Conservation (phyloP, 2,329 filamentous ascomycete species). For the Diaporthe helianthi region DNA sequence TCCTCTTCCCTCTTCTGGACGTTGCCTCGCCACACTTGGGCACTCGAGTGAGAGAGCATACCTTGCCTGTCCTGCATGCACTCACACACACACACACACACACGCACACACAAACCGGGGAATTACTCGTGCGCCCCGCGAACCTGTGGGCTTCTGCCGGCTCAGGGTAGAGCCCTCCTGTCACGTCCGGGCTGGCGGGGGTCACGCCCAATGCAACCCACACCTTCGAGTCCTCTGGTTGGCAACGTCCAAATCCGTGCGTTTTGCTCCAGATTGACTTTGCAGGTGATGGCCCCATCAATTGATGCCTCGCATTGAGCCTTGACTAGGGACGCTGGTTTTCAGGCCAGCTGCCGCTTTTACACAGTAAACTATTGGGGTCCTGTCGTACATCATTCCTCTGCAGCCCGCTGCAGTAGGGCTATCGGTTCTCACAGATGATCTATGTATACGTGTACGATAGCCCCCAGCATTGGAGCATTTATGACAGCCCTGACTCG, state of each 20-base stretch:
- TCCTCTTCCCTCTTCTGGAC: neutral
- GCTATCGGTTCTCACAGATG: conserved; percentile 20
- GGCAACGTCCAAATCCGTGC: neutral
- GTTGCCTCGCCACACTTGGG: neutral
- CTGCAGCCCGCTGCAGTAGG: conserved; percentile 10
- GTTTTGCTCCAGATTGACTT: neutral
- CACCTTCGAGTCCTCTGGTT: neutral
- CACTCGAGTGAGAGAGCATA: too few relatives aligned
- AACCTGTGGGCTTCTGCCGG: conserved; percentile 23
- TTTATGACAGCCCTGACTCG: conserved; percentile 22
- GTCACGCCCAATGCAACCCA: conserved; percentile 19
- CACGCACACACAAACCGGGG: neutral
- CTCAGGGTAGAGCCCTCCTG: conserved; percentile 21
- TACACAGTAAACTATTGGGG: neutral
- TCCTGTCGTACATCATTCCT: too few relatives aligned
- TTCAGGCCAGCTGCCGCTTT: neutral
- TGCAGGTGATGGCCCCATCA: neutral
- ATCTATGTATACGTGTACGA: too few relatives aligned
- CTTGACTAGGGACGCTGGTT: neutral
- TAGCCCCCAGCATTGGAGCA: conserved; percentile 10
- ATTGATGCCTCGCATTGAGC: neutral
- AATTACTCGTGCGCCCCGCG: conserved; percentile 19
- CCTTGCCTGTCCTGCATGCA: neutral
- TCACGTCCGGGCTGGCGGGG: conserved; percentile 24
- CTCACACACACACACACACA: neutral